phyloP scores from a whole-genome alignment of 2,329 filamentous ascomycete genomes.

The Aureobasidium uvarum region DNA sequence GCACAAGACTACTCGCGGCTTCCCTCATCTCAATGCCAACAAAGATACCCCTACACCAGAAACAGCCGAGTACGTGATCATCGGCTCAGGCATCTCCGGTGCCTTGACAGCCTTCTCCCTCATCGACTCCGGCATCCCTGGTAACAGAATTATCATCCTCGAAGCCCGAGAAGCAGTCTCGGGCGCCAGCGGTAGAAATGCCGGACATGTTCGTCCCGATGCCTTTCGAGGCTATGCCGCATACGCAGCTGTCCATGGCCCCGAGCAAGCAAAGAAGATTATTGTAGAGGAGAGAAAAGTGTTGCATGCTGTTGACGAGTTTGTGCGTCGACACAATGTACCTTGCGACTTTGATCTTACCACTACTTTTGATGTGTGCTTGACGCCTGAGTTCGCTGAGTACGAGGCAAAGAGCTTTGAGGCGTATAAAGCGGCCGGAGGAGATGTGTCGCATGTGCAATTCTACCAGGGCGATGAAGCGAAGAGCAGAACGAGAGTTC shows the following conservation, averaged over 20 bases:
- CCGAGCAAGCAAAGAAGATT: constrained; percentile 49
- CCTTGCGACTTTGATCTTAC: constrained; percentile 50
- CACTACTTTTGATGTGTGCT: constrained; percentile 51
- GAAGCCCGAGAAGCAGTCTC: constrained; percentile 49
- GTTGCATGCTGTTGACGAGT: constrained; percentile 43
- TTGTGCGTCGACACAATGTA: constrained; percentile 45
- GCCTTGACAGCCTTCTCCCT: constrained; percentile 45
- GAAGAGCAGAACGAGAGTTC: constrained; percentile 40
- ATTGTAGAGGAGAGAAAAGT: constrained; percentile 48
- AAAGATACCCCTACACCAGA: constrained; percentile 35
- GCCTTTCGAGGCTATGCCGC: constrained; percentile 51
- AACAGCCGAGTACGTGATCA: constrained; percentile 41
- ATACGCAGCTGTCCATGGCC: constrained; percentile 46
- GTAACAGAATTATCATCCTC: constrained; percentile 42
- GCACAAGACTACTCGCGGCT: constrained; percentile 49
- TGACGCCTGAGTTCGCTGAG: constrained; percentile 49
- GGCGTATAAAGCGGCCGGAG: constrained; percentile 45
- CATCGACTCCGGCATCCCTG: constrained; percentile 40
- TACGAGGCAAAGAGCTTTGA: constrained; percentile 46
- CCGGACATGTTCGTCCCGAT: constrained; percentile 48
- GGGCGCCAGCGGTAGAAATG: constrained; percentile 48
- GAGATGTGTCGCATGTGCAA: constrained; percentile 46
- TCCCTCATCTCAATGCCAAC: constrained; percentile 45
- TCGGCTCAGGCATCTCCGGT: constrained; percentile 48
- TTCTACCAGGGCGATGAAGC: constrained; percentile 46